Evolutionary conservation across 1,284 basidiomycete species (phyloP).

Genomic region (Ganoderma multipileum): DNA sequence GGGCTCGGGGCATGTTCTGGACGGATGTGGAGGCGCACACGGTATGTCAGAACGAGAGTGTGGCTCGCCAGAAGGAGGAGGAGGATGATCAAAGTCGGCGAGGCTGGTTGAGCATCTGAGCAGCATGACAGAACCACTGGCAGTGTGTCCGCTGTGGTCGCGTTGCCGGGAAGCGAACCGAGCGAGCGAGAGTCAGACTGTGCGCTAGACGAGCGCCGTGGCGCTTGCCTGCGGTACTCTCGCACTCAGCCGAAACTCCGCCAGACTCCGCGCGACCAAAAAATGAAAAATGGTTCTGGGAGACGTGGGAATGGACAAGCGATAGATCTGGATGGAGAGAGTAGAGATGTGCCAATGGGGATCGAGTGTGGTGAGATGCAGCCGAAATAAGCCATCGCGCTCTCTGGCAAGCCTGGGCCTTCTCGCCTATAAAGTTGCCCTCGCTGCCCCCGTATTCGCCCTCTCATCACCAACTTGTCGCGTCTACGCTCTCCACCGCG

Average conservation of each 20-base stretch:
- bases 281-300: neutral
- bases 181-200: constrained; percentile 2
- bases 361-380: constrained; percentile 28
- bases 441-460: constrained; percentile 20
- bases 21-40: neutral
- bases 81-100: constrained; percentile 9
- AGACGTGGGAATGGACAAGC: constrained; percentile 13
- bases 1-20: constrained; percentile 1
- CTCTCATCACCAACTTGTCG: constrained; percentile 20
- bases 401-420: constrained; percentile 30
- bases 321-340: constrained; percentile 21
- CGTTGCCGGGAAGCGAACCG: constrained; percentile 12
- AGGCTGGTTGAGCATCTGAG: constrained; percentile 7
- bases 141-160: constrained; percentile 14
- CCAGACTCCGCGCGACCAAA: constrained; percentile 20
- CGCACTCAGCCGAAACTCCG: constrained; percentile 19
- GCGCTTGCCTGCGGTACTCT: constrained; percentile 20
- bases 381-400: constrained; percentile 33
- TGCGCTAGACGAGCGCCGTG: neutral
- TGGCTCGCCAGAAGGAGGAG: neutral
- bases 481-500: constrained; percentile 7
- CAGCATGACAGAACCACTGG: constrained; percentile 12
- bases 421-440: constrained; percentile 38
- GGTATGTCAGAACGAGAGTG: neutral
- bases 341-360: constrained; percentile 27